Conservation (phyloP, 73 alveolate genomes). For the Paramecium sexaurelia region DNA sequence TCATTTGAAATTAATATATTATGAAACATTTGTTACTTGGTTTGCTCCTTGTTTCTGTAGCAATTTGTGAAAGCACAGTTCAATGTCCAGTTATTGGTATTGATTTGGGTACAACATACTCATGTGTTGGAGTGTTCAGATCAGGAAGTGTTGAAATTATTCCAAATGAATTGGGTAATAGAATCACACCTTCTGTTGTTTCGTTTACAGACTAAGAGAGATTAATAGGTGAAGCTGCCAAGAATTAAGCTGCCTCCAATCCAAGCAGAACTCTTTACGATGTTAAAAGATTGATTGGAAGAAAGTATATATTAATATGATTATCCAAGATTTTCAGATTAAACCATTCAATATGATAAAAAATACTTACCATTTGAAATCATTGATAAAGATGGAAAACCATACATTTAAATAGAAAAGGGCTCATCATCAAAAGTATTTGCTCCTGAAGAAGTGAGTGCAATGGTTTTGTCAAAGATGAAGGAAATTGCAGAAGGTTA, state of each 20-base stretch:
- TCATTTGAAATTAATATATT: not conserved
- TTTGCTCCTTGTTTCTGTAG: not conserved
- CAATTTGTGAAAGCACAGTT: constrained; percentile 4
- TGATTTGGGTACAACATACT: constrained; percentile 96
- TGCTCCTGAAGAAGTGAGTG: constrained; percentile 96
- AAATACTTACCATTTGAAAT: constrained; percentile 91
- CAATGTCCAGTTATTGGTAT: constrained; percentile 97
- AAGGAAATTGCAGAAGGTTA: constrained; percentile 93
- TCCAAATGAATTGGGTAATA: constrained; percentile 88
- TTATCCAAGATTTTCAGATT: constrained; percentile 76
- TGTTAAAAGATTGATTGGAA: constrained; percentile 87
- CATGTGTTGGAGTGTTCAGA: constrained; percentile 94
- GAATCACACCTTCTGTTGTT: constrained; percentile 96
- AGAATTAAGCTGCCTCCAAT: constrained; percentile 85
- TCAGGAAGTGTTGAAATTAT: constrained; percentile 92
- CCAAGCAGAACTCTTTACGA: constrained; percentile 87
- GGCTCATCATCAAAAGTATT: constrained; percentile 73
- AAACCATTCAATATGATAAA: constrained; percentile 88
- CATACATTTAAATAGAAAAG: constrained; percentile 85
- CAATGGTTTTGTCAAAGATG: constrained; percentile 92
- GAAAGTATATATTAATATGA: constrained; percentile 51
- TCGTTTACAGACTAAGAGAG: constrained; percentile 93
- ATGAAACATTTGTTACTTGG: not conserved
- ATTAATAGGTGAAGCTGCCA: constrained; percentile 96
- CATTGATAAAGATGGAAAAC: constrained; percentile 90